Evolutionary conservation across 2,329 filamentous ascomycete species (phyloP), one percentile per base, ranked within the genome.

Genomic region (Sporothrix variecibatus): DNA sequence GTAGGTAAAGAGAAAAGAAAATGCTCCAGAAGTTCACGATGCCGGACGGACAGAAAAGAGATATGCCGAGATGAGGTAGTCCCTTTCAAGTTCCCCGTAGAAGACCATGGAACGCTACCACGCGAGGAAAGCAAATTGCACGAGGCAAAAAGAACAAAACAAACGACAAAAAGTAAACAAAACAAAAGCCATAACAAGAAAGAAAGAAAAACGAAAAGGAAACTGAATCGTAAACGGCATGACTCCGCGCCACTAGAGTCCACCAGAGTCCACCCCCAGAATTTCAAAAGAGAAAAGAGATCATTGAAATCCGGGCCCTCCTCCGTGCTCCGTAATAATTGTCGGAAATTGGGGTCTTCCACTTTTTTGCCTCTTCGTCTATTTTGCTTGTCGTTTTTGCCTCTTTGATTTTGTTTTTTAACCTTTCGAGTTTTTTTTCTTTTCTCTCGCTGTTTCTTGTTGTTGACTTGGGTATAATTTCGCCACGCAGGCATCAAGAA

Each of bases 41-140:
- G 43, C 43, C 4, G 43, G 43, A 12, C 12, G 11, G n/a, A 23
- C 23, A 51, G 28, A 68, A 31, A 49, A 34, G 17, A 31, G 15
- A 68, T n/a, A 68, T 68, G 65, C 65, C 65, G 43, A 68, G 65
- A 51, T 34, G 65, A 68, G 65, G 65, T 15, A 23, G 7, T 20
- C 28, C 56, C 43, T 43, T 43, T 15, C 6, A 5, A 9, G 40
- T 46, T 46, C 12, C 23, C 65, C 38, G 40, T 46, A 28, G 62
- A 67, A 46, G 31, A 11, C 62, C 34, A 46, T 43, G 43, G n/a
- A 68, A 68, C 40, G 40, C 11, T 15, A 67, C 17, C 23, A 49
- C 40, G 23, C 46, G 40, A 23, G 28, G 23, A 28, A 31, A 20
- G 12, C 62, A 38, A 43, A 17, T 56, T 49, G 15, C 43, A 49